Percentiles rank a stretch among this genome's conserved stretches.
Conservation (phyloP, 2,329 filamentous ascomycete species). For the Neofusicoccum kwambonambiense region DNA sequence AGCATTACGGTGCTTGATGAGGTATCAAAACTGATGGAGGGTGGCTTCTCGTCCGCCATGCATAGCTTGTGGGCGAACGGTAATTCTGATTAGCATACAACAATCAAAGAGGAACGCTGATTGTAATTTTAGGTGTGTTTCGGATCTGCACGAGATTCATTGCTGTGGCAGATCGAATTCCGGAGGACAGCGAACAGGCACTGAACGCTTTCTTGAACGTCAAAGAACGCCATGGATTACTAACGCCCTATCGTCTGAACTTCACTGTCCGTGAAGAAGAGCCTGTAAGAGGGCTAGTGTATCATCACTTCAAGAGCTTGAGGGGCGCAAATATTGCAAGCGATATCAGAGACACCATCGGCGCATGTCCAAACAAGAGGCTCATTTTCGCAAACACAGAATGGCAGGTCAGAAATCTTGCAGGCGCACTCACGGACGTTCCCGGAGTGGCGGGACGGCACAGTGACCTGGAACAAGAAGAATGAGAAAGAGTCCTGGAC, state of each 20-base stretch:
- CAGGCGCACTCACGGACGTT: background rate
- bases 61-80: no score
- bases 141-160: no score
- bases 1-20: no score
- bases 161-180: no score
- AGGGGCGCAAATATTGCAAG: background rate
- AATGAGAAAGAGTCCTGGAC: background rate
- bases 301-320: background rate
- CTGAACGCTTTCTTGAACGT: no score
- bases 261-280: background rate
- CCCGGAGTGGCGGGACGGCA: background rate
- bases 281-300: background rate
- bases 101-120: no score
- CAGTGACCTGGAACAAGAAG: background rate
- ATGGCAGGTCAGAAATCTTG: background rate
- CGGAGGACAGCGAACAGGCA: no score
- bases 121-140: no score
- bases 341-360: background rate
- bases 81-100: no score
- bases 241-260: background rate
- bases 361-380: background rate
- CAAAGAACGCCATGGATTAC: background rate
- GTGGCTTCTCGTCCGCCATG: no score
- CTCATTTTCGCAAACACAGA: background rate
- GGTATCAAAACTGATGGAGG: no score